Base-by-base conservation (phyloP, 177 flowering plant genomes). In the Vitis hybrid region DNA sequence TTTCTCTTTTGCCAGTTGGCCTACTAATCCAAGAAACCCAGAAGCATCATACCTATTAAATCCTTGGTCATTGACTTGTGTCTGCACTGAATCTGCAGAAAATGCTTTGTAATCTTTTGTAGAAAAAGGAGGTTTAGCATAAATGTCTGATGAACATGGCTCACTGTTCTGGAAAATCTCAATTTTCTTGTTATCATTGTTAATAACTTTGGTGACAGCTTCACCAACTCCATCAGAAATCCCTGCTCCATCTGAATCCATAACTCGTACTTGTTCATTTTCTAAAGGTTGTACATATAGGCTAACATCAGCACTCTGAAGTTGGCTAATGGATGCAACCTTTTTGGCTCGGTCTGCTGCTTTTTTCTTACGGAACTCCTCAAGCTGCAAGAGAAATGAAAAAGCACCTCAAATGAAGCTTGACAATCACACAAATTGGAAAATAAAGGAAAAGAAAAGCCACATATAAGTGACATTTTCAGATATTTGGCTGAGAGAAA, bases 351-450 rank as follows among this genome's bases (percentile, higher is more conserved):
- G 77, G 18, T 84, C 89, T 54, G 91, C 94, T 13, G 91, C 97
- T 70, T 88, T 95, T 73, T 90, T 91, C 84, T 87, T 90, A 6
- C 94, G 91, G 60, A 91, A 94, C 81, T 94, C 97, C 72, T 92
- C 97, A 70, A 94, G 81, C 98, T 94, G 85, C 72, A 81, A 73
- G 56, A 56, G 12, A 66, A 65, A 54, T 49, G 9, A 40, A 12
- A 63, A 56, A 72, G 34, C 45, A 32, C 9, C 7, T 2, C 3
- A 51, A n/a, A 67, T n/a, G 50, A 26, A 26, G 30, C 30, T 26
- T 26, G 30, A 26, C 30, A 26, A 26, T 26, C 30, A 62, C 7
- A 67, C 0, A 23, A 54, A 65, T 50, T 19, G 55, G 7, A 26
- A 17, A 51, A 18, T n/a, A 26, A 32, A 66, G 4, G 2, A 50